These are phyloP conservation scores for Theileria parva DNA, from an alignment of 169 alveolate genomes.

Conservation along the genomic window DNA sequence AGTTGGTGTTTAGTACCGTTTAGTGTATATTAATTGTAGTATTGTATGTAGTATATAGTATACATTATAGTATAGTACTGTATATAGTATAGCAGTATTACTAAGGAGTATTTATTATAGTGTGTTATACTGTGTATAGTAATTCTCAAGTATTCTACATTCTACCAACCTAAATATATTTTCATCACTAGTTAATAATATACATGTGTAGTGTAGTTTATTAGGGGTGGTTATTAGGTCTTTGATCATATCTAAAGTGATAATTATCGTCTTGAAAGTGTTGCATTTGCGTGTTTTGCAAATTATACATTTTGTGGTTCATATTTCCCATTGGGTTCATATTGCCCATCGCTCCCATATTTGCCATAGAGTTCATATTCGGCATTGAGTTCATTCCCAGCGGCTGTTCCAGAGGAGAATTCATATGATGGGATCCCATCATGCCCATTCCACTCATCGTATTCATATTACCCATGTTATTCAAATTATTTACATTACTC, in stretches of 20 bases:
- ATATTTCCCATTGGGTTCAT: background rate
- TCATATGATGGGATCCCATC: background rate
- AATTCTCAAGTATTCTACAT: too few species aligned
- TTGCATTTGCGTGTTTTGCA: conserved; percentile 14
- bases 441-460: background rate
- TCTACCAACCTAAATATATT: background rate
- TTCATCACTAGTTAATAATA: background rate
- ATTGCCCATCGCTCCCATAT: conserved; percentile 1
- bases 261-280: conserved; percentile 8
- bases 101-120: too few species aligned
- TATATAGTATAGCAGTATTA: too few species aligned
- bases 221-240: conserved; percentile 4
- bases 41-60: background rate
- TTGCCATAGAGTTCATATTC: conserved; percentile 6
- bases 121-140: background rate
- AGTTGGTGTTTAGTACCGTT: too few species aligned
- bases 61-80: too few species aligned
- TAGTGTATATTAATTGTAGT: background rate
- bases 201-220: background rate
- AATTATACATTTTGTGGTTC: conserved; percentile 25
- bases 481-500: background rate
- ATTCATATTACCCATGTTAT: background rate
- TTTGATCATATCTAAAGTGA: conserved; percentile 11
- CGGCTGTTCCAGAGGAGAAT: background rate
- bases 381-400: conserved; percentile 1